phyloP scores from a whole-genome alignment of 495 filamentous ascomycete genomes.

The Neurospora sp. region DNA sequence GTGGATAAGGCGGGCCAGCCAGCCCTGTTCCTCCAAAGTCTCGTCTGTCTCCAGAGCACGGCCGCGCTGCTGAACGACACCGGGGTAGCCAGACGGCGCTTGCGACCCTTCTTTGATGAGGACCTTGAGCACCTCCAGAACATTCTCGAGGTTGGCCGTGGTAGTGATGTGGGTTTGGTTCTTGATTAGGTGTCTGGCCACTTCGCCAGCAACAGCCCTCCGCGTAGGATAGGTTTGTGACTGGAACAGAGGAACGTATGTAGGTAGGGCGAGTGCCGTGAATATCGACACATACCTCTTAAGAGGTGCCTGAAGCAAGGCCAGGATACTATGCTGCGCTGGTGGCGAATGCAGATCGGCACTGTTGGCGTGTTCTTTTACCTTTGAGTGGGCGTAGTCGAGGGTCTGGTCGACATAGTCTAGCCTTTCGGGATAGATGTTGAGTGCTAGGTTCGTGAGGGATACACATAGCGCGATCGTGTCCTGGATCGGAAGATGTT shows the following conservation, averaged over 20 bases:
- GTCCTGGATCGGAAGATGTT: constrained; percentile 87
- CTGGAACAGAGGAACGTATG: constrained; percentile 80
- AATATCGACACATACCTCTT: constrained; percentile 88
- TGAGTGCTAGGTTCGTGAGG: constrained; percentile 82
- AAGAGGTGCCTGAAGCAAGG: constrained; percentile 77
- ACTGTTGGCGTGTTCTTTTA: constrained; percentile 81
- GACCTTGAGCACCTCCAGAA: constrained; percentile 78
- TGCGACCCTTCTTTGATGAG: constrained; percentile 89
- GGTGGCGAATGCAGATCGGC: constrained; percentile 83
- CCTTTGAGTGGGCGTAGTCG: constrained; percentile 79
- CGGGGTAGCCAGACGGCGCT: constrained; percentile 73
- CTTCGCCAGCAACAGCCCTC: constrained; percentile 79
- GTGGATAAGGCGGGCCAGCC: constrained; percentile 86
- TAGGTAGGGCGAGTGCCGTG: constrained; percentile 82
- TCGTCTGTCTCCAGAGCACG: constrained; percentile 77
- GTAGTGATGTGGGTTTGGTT: constrained; percentile 71
- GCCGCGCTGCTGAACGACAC: constrained; percentile 53
- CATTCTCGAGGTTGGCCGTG: constrained; percentile 71
- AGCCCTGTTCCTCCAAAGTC: constrained; percentile 94
- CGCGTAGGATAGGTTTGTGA: constrained; percentile 90
- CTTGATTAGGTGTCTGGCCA: constrained; percentile 66
- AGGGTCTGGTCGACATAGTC: constrained; percentile 96
- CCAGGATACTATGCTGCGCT: constrained; percentile 79
- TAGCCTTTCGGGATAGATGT: constrained; percentile 83
- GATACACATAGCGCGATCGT: constrained; percentile 88